Base-by-base conservation (phyloP, 805 yeast genomes). In the Pichia kluyveri region DNA sequence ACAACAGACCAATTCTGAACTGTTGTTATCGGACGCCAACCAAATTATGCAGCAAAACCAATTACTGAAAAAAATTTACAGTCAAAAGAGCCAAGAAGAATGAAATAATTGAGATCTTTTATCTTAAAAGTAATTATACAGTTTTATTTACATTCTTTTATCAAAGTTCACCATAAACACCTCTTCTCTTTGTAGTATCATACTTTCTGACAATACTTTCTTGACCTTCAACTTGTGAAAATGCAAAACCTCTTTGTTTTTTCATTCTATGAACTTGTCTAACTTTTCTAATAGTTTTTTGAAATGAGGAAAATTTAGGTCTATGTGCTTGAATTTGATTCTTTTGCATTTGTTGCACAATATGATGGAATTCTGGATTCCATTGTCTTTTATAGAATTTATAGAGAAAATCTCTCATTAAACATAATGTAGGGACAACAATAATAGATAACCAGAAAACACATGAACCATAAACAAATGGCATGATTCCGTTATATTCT, bases 261-360 rank as follows among this genome's bases (percentile, higher is more conserved):
- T 95, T 86, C 86, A 93, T 91, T 66, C 99, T 78, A 66, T 91
- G 96, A 38, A 93, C 98, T 67, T 95, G 99, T 67, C 99, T 83
- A 26, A 93, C 98, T 62, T 89, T 93, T 61, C 98, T 77, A 48
- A 93, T 93, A 7, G 98, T 97, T 64, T 85, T 89, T 66, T 93
- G 99, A 74, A 93, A 93, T 54, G 90, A 95, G 56, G 89, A 96
- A 77, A 90, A 80, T 57, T 96, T 80, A n/a, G 99, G 99, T 54
- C 96, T 77, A 65, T 86, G 86, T 62, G 91, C 96, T 52, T 86
- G 91, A 52, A 89, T 86, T 59, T 91, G 90, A 67, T 82, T 89
- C 69, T 93, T 93, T 67, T 93, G 99, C 63, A 93, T 86, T 65
- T 88, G 97, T 68, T 93, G 99, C 38, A 91, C 96, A 59, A 86